Evolutionary conservation across 1,284 basidiomycete species (phyloP).

Genomic region (Puccinia triticina): DNA sequence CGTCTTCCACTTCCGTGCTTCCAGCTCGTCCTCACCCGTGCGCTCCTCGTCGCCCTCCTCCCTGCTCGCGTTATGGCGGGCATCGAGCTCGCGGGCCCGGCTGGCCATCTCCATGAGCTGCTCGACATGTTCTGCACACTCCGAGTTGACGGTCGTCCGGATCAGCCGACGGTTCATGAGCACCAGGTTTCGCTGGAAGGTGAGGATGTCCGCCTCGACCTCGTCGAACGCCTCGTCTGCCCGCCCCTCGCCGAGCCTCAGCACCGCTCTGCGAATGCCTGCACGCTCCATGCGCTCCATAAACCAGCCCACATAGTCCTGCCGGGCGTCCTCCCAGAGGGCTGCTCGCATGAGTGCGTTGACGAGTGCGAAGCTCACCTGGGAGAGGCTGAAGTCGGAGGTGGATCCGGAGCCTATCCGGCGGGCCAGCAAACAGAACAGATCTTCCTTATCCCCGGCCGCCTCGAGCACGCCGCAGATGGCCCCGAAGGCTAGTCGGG

Average conservation of each 20-base stretch:
- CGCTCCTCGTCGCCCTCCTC: slow-evolving; percentile 61
- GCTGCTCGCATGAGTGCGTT: slow-evolving; percentile 34
- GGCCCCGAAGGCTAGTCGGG: slow-evolving; percentile 57
- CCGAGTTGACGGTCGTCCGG: slow-evolving; percentile 72
- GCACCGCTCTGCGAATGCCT: slow-evolving; percentile 63
- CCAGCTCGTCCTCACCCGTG: slow-evolving; percentile 61
- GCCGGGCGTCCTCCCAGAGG: slow-evolving; percentile 10
- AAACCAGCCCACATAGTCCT: slow-evolving; percentile 26
- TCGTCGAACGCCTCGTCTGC: slow-evolving; percentile 37
- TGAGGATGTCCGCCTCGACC: slow-evolving; percentile 35
- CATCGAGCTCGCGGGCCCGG: slow-evolving; percentile 65
- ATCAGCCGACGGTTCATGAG: slow-evolving; percentile 79
- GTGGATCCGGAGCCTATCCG: slow-evolving; percentile 59
- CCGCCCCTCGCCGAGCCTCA: slow-evolving; percentile 75
- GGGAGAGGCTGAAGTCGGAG: slow-evolving; percentile 41
- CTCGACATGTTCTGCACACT: slow-evolving; percentile 68
- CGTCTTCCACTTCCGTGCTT: slow-evolving; percentile 72
- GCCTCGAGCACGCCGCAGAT: slow-evolving; percentile 56
- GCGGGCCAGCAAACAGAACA: slow-evolving; percentile 57
- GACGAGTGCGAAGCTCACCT: slow-evolving; percentile 38
- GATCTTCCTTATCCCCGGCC: slow-evolving; percentile 54
- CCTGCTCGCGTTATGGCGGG: slow-evolving; percentile 62
- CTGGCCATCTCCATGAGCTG: slow-evolving; percentile 74
- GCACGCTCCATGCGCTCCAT: slow-evolving; percentile 29
- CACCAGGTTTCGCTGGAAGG: slow-evolving; percentile 63